Evolutionary conservation across 1,284 basidiomycete species (phyloP).

Genomic region (Tilletia horrida): DNA sequence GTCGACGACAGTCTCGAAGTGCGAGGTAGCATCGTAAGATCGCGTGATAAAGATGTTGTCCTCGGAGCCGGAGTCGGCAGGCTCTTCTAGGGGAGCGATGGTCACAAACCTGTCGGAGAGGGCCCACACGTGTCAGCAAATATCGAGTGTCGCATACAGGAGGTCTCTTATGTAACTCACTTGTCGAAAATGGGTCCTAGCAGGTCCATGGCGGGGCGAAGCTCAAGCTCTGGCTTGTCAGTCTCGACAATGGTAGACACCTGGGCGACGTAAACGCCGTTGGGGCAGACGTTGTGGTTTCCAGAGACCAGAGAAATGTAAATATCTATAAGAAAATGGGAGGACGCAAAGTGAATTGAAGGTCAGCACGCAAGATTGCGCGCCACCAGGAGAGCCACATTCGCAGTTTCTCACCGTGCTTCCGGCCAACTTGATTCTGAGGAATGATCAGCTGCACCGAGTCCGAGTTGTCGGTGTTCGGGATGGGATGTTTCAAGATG

Average conservation of each 20-base stretch:
- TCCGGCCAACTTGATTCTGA: conserved; percentile 91
- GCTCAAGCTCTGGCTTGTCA: conserved; percentile 84
- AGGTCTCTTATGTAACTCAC: conserved; percentile 60
- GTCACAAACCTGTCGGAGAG: conserved; percentile 66
- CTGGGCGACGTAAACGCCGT: conserved; percentile 91
- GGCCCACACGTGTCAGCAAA: neutral
- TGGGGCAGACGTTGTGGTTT: conserved; percentile 94
- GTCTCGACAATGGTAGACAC: conserved; percentile 99
- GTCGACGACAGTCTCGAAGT: conserved; percentile 80
- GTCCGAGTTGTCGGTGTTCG: conserved; percentile 91
- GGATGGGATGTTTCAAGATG: conserved; percentile 96
- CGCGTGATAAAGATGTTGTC: conserved; percentile 95
- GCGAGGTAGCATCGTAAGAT: conserved; percentile 96
- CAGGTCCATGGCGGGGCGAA: conserved; percentile 82
- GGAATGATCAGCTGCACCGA: conserved; percentile 92
- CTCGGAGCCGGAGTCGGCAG: conserved; percentile 72
- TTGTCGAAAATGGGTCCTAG: conserved; percentile 93
- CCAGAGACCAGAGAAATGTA: conserved; percentile 96
- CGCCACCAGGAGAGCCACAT: too few relatives aligned
- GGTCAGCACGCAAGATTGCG: too few relatives aligned
- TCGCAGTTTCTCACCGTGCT: conserved; percentile 69
- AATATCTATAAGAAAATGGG: conserved; percentile 68
- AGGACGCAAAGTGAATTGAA: too few relatives aligned
- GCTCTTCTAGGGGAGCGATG: conserved; percentile 82
- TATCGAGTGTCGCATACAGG: conserved; percentile 12